Evolutionary conservation across 345 rosid species (phyloP).

Genomic region (Heritiera littoralis): DNA sequence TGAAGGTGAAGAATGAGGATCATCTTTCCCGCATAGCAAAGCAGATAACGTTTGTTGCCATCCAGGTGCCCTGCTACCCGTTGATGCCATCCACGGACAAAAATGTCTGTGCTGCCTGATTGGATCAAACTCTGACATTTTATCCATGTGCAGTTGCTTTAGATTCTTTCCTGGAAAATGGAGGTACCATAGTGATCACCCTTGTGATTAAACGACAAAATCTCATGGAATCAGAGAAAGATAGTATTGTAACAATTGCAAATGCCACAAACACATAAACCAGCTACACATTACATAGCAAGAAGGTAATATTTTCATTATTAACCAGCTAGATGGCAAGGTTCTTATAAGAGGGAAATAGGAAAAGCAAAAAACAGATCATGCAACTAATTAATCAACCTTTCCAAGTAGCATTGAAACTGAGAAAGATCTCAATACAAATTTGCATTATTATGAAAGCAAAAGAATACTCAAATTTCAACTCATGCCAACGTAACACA

Average conservation of each 20-base stretch:
- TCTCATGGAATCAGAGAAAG: constrained; percentile 10
- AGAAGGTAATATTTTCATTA: background rate
- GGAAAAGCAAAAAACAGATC: no score
- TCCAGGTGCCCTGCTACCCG: constrained; percentile 59
- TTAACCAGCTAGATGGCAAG: background rate
- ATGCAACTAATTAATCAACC: background rate
- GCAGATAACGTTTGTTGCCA: constrained; percentile 86
- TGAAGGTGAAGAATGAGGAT: constrained; percentile 40
- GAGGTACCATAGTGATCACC: constrained; percentile 8
- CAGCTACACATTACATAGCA: background rate
- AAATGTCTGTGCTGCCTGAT: constrained; percentile 88
- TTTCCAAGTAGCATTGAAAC: background rate
- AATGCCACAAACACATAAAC: constrained; percentile 15
- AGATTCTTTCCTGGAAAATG: constrained; percentile 42
- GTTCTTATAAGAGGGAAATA: background rate
- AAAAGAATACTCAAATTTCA: background rate
- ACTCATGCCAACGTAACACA: background rate
- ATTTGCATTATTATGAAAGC: background rate
- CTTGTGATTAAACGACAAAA: constrained; percentile 5
- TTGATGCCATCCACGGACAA: constrained; percentile 90
- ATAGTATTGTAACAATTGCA: background rate
- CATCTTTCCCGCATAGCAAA: constrained; percentile 51
- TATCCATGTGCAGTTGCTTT: constrained; percentile 32
- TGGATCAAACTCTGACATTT: constrained; percentile 78
- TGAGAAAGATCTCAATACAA: background rate